Conservation (phyloP, 2,329 filamentous ascomycete species). For the Aspergillus phoenicis region DNA sequence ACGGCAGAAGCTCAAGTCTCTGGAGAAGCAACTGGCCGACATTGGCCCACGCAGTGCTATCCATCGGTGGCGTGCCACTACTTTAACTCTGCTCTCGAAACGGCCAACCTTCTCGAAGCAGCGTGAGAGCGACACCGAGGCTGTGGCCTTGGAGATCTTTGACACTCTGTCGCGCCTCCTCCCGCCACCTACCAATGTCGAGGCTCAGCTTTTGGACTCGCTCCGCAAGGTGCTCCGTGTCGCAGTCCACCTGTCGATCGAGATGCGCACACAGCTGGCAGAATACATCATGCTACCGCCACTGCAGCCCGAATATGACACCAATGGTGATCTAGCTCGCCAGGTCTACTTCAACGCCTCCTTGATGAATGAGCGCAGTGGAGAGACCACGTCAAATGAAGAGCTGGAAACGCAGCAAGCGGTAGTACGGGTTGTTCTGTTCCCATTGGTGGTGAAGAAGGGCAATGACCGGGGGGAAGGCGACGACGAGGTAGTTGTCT, state of each 20-base stretch:
- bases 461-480: slow-evolving; percentile 84
- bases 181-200: slow-evolving; percentile 79
- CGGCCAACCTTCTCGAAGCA: slow-evolving; percentile 79
- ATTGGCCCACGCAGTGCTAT: slow-evolving; percentile 87
- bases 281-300: slow-evolving; percentile 99
- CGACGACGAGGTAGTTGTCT: slow-evolving; percentile 93
- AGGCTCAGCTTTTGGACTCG: slow-evolving; percentile 78
- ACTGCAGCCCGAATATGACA: slow-evolving; percentile 90
- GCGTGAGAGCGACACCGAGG: slow-evolving; percentile 86
- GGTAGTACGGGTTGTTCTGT: slow-evolving; percentile 87
- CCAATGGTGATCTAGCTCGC: slow-evolving; percentile 82
- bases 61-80: slow-evolving; percentile 94
- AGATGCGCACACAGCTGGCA: slow-evolving; percentile 95
- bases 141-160: slow-evolving; percentile 90
- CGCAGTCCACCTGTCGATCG: slow-evolving; percentile 86
- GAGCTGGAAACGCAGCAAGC: slow-evolving; percentile 75
- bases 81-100: slow-evolving; percentile 82
- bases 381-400: slow-evolving; percentile 70
- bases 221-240: slow-evolving; percentile 84
- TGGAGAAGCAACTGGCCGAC: slow-evolving; percentile 89
- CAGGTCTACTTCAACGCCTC: slow-evolving; percentile 90
- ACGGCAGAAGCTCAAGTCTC: slow-evolving; percentile 91
- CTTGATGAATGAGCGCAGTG: slow-evolving; percentile 90
- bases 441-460: slow-evolving; percentile 95
- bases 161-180: slow-evolving; percentile 80